A percentile compares a stretch with the other conserved stretches of the same genome.
phyloP scores from a whole-genome alignment of 2,329 filamentous ascomycete genomes.

The Herpotrichia juniperi region DNA sequence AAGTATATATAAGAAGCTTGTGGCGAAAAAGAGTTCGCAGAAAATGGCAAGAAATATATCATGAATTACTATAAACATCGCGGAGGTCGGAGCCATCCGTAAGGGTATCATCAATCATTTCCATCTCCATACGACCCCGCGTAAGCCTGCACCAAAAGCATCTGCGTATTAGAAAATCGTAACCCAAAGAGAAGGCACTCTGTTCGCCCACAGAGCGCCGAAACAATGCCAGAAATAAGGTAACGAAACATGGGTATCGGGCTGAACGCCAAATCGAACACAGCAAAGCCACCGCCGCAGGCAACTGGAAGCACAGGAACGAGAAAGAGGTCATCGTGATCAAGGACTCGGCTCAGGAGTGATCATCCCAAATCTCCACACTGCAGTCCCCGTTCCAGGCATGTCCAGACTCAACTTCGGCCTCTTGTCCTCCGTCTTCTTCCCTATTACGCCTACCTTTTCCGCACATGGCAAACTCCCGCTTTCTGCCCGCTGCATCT shows the following conservation, averaged over 20 bases:
- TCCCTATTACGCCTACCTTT: not conserved
- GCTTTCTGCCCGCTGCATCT: slow-evolving; percentile 30
- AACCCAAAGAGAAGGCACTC: not conserved
- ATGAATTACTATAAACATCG: not conserved
- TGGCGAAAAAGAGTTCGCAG: not conserved
- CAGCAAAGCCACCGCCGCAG: not conserved
- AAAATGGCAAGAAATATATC: not conserved
- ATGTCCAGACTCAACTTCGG: slow-evolving; percentile 34
- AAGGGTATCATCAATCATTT: slow-evolving; percentile 4
- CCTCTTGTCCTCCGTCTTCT: slow-evolving; percentile 15
- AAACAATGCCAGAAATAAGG: not conserved
- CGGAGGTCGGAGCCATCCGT: not conserved
- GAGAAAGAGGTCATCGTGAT: slow-evolving; percentile 9
- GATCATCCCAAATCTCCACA: slow-evolving; percentile 41
- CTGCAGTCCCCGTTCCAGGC: slow-evolving; percentile 27
- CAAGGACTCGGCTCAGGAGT: slow-evolving; percentile 49
- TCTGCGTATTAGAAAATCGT: not conserved
- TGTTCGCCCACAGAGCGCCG: not conserved
- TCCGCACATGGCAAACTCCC: not conserved
- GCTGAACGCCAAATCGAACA: not conserved
- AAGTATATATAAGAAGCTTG: not conserved
- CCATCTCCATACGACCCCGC: not conserved
- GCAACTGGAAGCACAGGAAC: not conserved
- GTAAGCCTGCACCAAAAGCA: not conserved
- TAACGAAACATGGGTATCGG: not conserved